These are phyloP conservation scores for Chaetomium sp. DNA, from an alignment of 2,329 filamentous ascomycete species.

Conservation along the genomic window DNA sequence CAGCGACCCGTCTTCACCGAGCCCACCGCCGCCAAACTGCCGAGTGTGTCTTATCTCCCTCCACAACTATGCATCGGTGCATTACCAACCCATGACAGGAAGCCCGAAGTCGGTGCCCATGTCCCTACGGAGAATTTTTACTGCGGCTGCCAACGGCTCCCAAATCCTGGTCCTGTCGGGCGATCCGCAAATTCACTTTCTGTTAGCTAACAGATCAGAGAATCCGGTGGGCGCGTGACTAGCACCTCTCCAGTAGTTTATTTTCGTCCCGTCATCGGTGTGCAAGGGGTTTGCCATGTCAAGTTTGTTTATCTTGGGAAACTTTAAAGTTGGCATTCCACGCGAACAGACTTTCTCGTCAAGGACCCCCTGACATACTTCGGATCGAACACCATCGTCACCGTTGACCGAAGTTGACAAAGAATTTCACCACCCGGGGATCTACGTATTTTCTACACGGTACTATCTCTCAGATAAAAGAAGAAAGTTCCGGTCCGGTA, in stretches of 20 bases:
- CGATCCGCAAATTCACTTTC: constrained; percentile 33
- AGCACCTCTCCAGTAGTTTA: constrained; percentile 18
- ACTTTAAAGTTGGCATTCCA: neutral
- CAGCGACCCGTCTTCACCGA: neutral
- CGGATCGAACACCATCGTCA: neutral
- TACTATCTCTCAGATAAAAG: neutral
- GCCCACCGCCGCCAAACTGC: constrained; percentile 15
- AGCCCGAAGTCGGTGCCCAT: constrained; percentile 33
- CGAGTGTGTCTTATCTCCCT: constrained; percentile 25
- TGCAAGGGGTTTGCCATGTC: neutral
- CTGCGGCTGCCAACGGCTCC: constrained; percentile 25
- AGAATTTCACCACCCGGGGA: neutral
- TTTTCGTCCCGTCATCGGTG: constrained; percentile 10
- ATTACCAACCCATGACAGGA: constrained; percentile 7
- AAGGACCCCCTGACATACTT: neutral
- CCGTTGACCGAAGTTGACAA: neutral
- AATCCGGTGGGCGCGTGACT: constrained; percentile 31
- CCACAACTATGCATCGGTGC: constrained; percentile 10
- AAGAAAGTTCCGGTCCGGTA: neutral
- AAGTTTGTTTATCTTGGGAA: neutral
- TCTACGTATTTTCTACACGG: neutral
- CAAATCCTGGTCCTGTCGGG: constrained; percentile 30
- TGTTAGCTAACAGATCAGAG: constrained; percentile 34
- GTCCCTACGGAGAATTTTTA: constrained; percentile 2
- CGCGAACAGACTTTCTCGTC: neutral